phyloP scores from a whole-genome alignment of 768 basidiomycete genomes.

The Suillus subluteus region DNA sequence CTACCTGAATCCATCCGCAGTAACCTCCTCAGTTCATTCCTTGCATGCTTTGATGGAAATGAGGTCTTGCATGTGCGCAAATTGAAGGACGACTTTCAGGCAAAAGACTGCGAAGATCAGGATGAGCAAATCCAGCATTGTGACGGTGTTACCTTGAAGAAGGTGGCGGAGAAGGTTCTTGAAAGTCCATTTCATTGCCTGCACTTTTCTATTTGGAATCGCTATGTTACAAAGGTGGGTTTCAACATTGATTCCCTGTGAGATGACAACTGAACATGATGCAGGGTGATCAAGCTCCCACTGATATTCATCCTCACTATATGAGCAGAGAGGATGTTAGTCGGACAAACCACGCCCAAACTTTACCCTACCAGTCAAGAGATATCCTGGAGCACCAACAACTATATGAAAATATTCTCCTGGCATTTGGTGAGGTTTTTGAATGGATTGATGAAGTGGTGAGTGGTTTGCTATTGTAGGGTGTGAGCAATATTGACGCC shows the following conservation, averaged over 20 bases:
- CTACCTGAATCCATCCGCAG: background rate
- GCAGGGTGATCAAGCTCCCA: background rate
- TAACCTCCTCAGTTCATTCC: conserved; percentile 1
- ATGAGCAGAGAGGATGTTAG: background rate
- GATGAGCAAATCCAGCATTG: too few species aligned
- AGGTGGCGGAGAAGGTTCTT: too few species aligned
- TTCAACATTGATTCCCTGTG: background rate
- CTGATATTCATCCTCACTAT: background rate
- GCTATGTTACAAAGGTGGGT: background rate
- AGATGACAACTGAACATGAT: background rate
- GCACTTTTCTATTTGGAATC: background rate
- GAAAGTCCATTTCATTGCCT: too few species aligned
- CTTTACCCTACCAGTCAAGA: too few species aligned
- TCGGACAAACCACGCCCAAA: too few species aligned
- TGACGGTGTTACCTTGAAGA: too few species aligned
- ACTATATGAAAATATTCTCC: background rate
- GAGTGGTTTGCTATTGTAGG: background rate
- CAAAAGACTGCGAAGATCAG: too few species aligned
- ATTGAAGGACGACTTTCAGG: background rate
- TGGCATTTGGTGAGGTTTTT: background rate
- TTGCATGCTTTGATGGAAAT: background rate
- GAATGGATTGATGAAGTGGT: background rate
- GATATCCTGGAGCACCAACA: background rate
- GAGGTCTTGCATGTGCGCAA: background rate
- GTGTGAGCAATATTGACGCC: background rate